These are phyloP conservation scores for Porcisia hertigi DNA, from an alignment of 208 protist species.

Conservation along the genomic window DNA sequence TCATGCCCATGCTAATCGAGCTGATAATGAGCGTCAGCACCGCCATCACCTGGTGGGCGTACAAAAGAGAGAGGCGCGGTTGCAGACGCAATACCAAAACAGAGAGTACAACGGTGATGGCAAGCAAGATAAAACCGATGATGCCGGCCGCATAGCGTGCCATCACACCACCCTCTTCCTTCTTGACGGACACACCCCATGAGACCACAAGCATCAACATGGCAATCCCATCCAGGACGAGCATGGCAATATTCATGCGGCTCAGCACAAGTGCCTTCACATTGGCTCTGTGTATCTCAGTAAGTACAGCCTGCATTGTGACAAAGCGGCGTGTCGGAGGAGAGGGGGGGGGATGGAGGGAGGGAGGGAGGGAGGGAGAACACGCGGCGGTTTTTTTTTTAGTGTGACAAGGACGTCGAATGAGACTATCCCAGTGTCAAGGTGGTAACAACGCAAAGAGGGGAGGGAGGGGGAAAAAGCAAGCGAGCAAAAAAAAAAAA, in stretches of 20 bases:
- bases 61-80: slow-evolving; percentile 64
- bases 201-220: slow-evolving; percentile 76
- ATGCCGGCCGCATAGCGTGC: slow-evolving; percentile 61
- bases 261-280: slow-evolving; percentile 75
- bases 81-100: slow-evolving; percentile 64
- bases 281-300: slow-evolving; percentile 71
- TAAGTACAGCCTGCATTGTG: slow-evolving; percentile 66
- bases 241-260: slow-evolving; percentile 63
- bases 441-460: no score
- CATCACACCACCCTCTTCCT: slow-evolving; percentile 48
- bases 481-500: not conserved
- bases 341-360: not conserved
- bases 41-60: slow-evolving; percentile 66
- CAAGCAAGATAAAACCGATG: slow-evolving; percentile 63
- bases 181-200: slow-evolving; percentile 56
- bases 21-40: slow-evolving; percentile 71
- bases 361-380: slow-evolving; percentile 7
- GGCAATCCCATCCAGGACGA: slow-evolving; percentile 48
- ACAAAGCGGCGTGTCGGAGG: not conserved
- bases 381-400: not conserved
- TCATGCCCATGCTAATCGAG: slow-evolving; percentile 79
- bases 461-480: not conserved
- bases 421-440: no score
- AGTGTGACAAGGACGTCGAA: no score
- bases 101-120: slow-evolving; percentile 51